phyloP scores from a whole-genome alignment of 495 filamentous ascomycete species.

The Penicillium angulare region DNA sequence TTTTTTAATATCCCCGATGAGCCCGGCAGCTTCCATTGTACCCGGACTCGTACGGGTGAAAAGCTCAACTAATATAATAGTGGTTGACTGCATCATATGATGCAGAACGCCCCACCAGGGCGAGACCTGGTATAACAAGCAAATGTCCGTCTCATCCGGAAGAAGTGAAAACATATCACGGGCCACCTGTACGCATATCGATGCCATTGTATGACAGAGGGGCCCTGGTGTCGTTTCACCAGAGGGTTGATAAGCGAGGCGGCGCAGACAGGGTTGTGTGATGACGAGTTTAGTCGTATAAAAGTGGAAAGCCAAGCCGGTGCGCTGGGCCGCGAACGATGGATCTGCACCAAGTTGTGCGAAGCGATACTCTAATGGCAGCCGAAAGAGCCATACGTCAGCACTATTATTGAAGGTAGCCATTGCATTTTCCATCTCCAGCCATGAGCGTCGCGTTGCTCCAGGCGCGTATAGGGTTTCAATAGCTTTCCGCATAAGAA shows the following conservation, averaged over 20 bases:
- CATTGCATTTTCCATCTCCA: constrained; percentile 22
- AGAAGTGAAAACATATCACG: constrained; percentile 47
- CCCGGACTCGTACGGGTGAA: constrained; percentile 40
- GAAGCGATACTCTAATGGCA: constrained; percentile 31
- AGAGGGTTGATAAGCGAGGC: constrained; percentile 25
- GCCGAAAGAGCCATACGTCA: constrained; percentile 23
- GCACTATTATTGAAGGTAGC: constrained; percentile 17
- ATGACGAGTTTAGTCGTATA: constrained; percentile 56
- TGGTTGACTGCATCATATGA: constrained; percentile 57
- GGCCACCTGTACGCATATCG: constrained; percentile 50
- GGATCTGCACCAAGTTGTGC: constrained; percentile 8
- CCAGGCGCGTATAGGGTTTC: constrained; percentile 22
- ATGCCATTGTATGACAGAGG: constrained; percentile 49
- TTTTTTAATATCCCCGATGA: constrained; percentile 46
- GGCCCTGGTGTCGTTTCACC: constrained; percentile 14
- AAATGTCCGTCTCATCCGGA: constrained; percentile 30
- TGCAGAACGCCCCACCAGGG: constrained; percentile 65
- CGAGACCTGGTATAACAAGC: constrained; percentile 42
- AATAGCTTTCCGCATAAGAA: constrained; percentile 22
- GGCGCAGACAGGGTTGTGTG: constrained; percentile 58
- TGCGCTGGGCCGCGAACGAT: constrained; percentile 31
- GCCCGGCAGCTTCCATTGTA: constrained; percentile 30
- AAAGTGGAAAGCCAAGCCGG: constrained; percentile 49
- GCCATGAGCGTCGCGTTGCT: constrained; percentile 17
- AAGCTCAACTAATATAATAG: constrained; percentile 55